Base-by-base conservation (phyloP, 257 asterid species). In the Dorcoceras hygrometricum region DNA sequence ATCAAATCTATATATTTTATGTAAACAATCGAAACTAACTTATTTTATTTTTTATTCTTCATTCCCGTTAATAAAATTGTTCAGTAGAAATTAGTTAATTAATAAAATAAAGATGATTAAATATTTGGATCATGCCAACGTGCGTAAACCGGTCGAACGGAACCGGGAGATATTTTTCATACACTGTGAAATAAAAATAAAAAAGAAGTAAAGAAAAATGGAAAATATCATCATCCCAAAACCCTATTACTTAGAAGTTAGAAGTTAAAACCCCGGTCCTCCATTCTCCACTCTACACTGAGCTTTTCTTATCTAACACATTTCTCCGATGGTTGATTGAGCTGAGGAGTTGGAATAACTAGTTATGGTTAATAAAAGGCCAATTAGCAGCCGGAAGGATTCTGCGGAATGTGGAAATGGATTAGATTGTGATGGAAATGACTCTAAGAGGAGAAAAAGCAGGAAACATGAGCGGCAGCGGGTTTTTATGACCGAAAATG, bases 241-340 rank as follows among this genome's bases (percentile, higher is more conserved):
- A 89, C 96, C 96, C 96, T 86, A 89, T 87, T 77, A 63, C 70
- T 71, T 82, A 81, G 4, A 26, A 26, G 29, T 26, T 26, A 26
- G 1, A 29, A 29, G n/a, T n/a, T n/a, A n/a, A n/a, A 84, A 82
- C 79, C 85, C 83, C 78, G 28, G 74, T 57, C 73, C 72, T 63
- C 80, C 81, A 69, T 78, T 75, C 73, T 72, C 63, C 73, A 24
- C 75, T 62, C 70, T 25, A 55, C 57, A 31, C 60, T 72, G 79
- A 59, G 59, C 74, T 70, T 34, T 71, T 32, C 57, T 58, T 65
- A 54, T 24, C 59, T 7, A 20, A 2, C 14, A 57, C 31, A 69
- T 36, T 2, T 25, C 23, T 22, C 48, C 19, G 9, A 80, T 81
- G 88, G 77, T 73, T 48, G 32, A 72, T 76, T 79, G 59, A 74